Evolutionary conservation across 108 stramenopile genomes (phyloP).

Genomic region (Cylindrotheca fusiformis): DNA sequence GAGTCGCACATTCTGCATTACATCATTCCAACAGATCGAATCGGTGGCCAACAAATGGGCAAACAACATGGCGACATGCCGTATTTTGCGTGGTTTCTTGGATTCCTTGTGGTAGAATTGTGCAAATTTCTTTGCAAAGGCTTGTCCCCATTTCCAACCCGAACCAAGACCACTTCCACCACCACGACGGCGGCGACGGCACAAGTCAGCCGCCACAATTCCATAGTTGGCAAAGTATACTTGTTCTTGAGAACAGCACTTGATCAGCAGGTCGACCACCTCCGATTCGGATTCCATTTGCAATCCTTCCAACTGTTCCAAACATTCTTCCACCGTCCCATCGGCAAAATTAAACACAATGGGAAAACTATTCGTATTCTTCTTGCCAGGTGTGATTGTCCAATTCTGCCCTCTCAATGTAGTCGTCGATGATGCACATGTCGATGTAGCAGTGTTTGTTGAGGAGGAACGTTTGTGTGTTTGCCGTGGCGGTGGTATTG

Average conservation of each 20-base stretch:
- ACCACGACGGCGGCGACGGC: neutral
- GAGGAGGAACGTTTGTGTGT: no score
- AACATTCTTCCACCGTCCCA: neutral
- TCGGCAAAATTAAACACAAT: neutral
- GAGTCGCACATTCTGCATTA: neutral
- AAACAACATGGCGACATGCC: neutral
- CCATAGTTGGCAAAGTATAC: neutral
- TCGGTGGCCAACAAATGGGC: neutral
- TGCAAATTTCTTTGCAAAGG: neutral
- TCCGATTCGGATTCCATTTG: neutral
- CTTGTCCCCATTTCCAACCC: neutral
- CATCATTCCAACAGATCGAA: neutral
- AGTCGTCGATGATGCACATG: no score
- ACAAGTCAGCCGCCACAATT: neutral
- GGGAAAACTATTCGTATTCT: no score
- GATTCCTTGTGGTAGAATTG: neutral
- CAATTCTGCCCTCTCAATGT: no score
- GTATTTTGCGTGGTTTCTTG: neutral
- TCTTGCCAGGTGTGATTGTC: no score
- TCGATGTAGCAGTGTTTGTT: no score
- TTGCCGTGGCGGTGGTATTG: no score
- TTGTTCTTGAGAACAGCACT: conserved; percentile 1
- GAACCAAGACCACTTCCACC: neutral
- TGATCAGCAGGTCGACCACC: neutral
- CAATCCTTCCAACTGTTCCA: neutral